Evolutionary conservation across 2,329 filamentous ascomycete genomes (phyloP), one percentile per base, ranked within the genome.

Genomic region (Aspergillus pseudoglaucus): DNA sequence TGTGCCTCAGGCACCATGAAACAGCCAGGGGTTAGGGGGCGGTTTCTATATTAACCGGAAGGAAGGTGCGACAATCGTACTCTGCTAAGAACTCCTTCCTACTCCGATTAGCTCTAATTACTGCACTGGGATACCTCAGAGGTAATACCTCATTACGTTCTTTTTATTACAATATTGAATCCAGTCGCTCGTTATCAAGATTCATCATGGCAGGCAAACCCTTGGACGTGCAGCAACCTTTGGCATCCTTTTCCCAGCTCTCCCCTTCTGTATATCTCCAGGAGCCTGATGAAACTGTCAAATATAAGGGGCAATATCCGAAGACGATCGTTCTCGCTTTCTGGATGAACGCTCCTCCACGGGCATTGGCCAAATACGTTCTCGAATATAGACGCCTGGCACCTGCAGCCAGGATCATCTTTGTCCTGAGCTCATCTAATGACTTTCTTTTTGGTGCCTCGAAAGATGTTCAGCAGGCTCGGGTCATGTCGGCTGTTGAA

Each of bases 341-440:
- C 51, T 78, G 75, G 75, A 74, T 77, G 63, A 71, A 72, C 44
- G 75, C 75, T 2, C 56, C 60, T 6, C 57, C 66, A 1, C 65
- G 69, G 14, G 69, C 74, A 41, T 61, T 76, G 23, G 57, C 65
- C 44, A 78, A 78, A 62, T 79, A 77, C 54, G 65, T 72, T n/a
- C 47, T 60, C 1, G 63, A 67, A 45, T 77, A 78, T 57, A 60
- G 63, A 22, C 60, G 58, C 1, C 62, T 76, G 4, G 69, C 68
- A 37, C 75, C 75, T 6, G 55, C 59, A 9, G 62, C 73, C 3
- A 69, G 68, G 18, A 69, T 75, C 46, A 60, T 75, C 14, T 68
- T 74, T 47, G 59, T 77, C 14, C 60, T 61, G 32, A 68, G 60
- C 47, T 60, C 60, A 3, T 59, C 67, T 0, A 50, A 55, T 14